These are phyloP conservation scores for Chlamydomonas applanata DNA, from an alignment of 139 green algal species.

Conservation along the genomic window DNA sequence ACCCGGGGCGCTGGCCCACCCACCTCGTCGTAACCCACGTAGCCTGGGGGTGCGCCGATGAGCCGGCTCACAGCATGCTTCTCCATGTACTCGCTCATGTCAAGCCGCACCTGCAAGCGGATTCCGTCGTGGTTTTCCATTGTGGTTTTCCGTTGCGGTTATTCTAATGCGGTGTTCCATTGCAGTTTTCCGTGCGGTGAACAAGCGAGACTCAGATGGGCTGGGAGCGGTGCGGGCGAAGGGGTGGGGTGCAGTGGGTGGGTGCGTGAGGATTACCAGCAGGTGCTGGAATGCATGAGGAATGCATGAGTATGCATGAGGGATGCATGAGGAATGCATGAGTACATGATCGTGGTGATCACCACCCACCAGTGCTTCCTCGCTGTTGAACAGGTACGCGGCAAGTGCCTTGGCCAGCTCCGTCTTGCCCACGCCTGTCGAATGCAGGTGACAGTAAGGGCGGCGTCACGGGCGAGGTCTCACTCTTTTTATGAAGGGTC, in stretches of 20 bases:
- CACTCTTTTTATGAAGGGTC: no score
- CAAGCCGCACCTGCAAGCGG: conserved; percentile 53
- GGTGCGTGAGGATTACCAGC: background rate
- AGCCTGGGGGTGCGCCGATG: conserved; percentile 85
- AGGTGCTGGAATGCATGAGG: background rate
- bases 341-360: no score
- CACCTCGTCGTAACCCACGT: conserved; percentile 70
- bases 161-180: no score
- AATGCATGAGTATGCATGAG: no score
- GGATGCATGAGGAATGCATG: no score
- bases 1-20: background rate
- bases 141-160: no score
- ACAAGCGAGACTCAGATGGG: no score
- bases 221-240: background rate
- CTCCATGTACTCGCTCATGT: conserved; percentile 90
- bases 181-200: no score
- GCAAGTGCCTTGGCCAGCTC: conserved; percentile 96
- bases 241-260: background rate
- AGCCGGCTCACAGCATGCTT: conserved; percentile 86
- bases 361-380: conserved; percentile 58
- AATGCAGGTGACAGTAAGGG: no score
- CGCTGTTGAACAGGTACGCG: conserved; percentile 84
- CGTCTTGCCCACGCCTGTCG: conserved; percentile 89
- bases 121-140: no score
- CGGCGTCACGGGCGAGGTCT: no score